Percentiles rank a stretch among this genome's conserved stretches.
Conservation (phyloP, 305 asterid genomes). For the Fraxinus floribunda region DNA sequence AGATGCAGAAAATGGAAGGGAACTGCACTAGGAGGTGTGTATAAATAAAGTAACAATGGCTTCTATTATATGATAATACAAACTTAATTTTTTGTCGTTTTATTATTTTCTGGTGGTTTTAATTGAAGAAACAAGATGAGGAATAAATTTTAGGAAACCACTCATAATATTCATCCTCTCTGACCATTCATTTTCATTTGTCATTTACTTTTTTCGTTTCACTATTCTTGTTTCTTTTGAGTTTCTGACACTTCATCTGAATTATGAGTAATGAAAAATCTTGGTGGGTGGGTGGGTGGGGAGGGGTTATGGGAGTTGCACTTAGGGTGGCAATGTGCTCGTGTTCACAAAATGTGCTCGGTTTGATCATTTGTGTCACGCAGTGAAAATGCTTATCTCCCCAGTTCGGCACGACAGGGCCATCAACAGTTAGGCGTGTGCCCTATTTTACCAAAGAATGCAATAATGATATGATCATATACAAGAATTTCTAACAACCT, state of each 20-base stretch:
- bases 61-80: constrained; percentile 9
- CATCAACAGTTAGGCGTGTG: no score
- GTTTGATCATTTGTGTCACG: background rate
- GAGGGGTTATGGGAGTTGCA: constrained; percentile 22
- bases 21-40: constrained; percentile 39
- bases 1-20: constrained; percentile 49
- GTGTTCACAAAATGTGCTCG: background rate
- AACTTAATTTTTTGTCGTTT: constrained; percentile 17
- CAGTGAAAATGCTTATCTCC: no score
- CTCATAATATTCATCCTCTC: constrained; percentile 17
- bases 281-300: constrained; percentile 17
- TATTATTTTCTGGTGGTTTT: constrained; percentile 27
- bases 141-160: constrained; percentile 23
- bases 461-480: no score
- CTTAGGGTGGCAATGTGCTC: background rate
- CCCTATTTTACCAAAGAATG: no score
- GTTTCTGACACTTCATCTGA: background rate
- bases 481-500: no score
- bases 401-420: no score
- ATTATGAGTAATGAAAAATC: constrained; percentile 12
- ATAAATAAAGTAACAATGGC: constrained; percentile 24
- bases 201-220: background rate
- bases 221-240: constrained; percentile 9
- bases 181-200: constrained; percentile 14
- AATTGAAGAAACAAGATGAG: constrained; percentile 20